Conservation (phyloP, 2,329 filamentous ascomycete genomes). For the Claviceps cyperi region DNA sequence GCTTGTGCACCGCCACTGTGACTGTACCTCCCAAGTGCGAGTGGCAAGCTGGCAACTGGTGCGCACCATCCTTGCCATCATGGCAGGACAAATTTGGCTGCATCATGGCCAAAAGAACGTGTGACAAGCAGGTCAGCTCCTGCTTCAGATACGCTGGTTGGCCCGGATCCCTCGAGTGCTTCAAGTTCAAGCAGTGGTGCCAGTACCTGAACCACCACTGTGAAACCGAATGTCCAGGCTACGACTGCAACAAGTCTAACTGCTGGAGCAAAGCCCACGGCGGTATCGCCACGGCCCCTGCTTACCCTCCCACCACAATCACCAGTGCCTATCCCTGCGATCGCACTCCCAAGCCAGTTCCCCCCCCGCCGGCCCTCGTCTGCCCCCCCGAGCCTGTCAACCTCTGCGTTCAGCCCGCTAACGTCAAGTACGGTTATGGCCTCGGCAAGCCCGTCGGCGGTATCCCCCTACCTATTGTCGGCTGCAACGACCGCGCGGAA, state of each 20-base stretch:
- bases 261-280: constrained; percentile 30
- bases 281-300: constrained; percentile 18
- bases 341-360: constrained; percentile 15
- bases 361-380: constrained; percentile 17
- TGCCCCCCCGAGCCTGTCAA: constrained; percentile 33
- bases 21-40: constrained; percentile 34
- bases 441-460: constrained; percentile 43
- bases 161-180: constrained; percentile 34
- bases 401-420: constrained; percentile 38
- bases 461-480: constrained; percentile 36
- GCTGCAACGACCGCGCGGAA: constrained; percentile 35
- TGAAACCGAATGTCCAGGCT: constrained; percentile 19
- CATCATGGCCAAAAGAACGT: constrained; percentile 26
- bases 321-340: constrained; percentile 21
- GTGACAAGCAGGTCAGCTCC: constrained; percentile 30
- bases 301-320: constrained; percentile 13
- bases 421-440: constrained; percentile 49
- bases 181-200: constrained; percentile 37
- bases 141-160: constrained; percentile 39
- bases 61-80: constrained; percentile 32
- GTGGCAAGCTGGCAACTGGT: constrained; percentile 41
- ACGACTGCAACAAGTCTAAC: constrained; percentile 25
- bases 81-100: constrained; percentile 30
- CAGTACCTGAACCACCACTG: constrained; percentile 30
- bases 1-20: constrained; percentile 33